Evolutionary conservation across 345 rosid species (phyloP).

Genomic region (Erysimum cheiranthoides): DNA sequence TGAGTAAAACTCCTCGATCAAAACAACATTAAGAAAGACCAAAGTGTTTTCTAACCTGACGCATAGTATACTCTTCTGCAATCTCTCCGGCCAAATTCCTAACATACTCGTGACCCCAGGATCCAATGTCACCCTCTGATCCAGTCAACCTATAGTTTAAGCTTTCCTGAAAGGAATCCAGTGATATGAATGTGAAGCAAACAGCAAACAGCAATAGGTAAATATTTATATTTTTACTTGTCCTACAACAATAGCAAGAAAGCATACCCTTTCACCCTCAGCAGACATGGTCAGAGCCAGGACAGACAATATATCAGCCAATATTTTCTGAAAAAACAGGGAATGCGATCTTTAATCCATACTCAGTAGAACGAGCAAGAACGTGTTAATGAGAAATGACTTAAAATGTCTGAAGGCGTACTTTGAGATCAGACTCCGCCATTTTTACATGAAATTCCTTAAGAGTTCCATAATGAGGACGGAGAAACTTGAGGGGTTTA

Average conservation of each 20-base stretch:
- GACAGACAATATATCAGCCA: slow-evolving; percentile 92
- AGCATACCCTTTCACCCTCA: slow-evolving; percentile 88
- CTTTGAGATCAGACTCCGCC: slow-evolving; percentile 80
- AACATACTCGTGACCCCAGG: slow-evolving; percentile 98
- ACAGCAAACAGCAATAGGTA: not conserved
- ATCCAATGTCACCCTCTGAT: slow-evolving; percentile 90
- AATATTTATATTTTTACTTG: slow-evolving; percentile 15
- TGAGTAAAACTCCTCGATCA: not conserved
- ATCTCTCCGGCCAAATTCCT: slow-evolving; percentile 97
- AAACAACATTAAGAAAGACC: slow-evolving; percentile 27
- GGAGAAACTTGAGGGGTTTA: slow-evolving; percentile 95
- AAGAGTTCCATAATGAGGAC: slow-evolving; percentile 91
- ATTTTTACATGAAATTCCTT: slow-evolving; percentile 70
- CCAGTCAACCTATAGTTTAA: slow-evolving; percentile 86
- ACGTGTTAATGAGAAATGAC: slow-evolving; percentile 2
- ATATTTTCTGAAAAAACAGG: slow-evolving; percentile 65
- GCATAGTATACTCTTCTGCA: slow-evolving; percentile 70
- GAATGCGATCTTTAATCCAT: slow-evolving; percentile 22
- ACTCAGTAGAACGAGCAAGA: slow-evolving; percentile 6
- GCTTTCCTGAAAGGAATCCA: slow-evolving; percentile 69
- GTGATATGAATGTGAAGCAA: slow-evolving; percentile 4
- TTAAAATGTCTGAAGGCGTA: slow-evolving; percentile 36
- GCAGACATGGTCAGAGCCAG: slow-evolving; percentile 97
- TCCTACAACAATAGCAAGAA: slow-evolving; percentile 15
- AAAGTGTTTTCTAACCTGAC: slow-evolving; percentile 62